These are phyloP conservation scores for Metroxylon sagu DNA, from an alignment of 176 grass and related monocot species.

Conservation along the genomic window DNA sequence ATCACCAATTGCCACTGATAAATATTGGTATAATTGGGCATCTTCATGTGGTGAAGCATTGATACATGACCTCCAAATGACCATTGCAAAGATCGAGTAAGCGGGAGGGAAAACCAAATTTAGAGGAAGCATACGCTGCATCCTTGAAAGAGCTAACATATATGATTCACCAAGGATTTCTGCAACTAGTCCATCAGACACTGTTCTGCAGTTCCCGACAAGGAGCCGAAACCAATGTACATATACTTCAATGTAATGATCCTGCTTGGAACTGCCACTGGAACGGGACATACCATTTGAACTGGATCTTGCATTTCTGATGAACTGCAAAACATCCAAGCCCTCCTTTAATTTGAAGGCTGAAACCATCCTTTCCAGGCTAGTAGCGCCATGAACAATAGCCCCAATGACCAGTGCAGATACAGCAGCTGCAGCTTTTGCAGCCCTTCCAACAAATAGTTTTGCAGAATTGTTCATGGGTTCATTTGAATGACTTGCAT, in stretches of 20 bases:
- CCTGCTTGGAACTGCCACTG: slow-evolving; percentile 46
- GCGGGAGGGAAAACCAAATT: slow-evolving; percentile 62
- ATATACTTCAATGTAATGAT: slow-evolving; percentile 59
- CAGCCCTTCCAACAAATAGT: slow-evolving; percentile 49
- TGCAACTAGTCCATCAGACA: slow-evolving; percentile 78
- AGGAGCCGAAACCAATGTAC: slow-evolving; percentile 91
- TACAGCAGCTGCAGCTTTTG: slow-evolving; percentile 74
- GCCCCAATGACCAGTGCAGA: slow-evolving; percentile 84
- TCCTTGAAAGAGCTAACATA: slow-evolving; percentile 77
- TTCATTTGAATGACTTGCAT: slow-evolving; percentile 71
- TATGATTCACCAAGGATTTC: slow-evolving; percentile 90
- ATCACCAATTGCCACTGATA: slow-evolving; percentile 59
- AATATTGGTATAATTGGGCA: slow-evolving; percentile 51
- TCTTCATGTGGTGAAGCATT: slow-evolving; percentile 54
- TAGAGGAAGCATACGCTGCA: slow-evolving; percentile 74
- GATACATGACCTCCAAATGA: slow-evolving; percentile 76
- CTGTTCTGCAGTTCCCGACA: slow-evolving; percentile 75
- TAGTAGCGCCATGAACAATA: slow-evolving; percentile 75
- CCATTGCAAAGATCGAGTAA: slow-evolving; percentile 92
- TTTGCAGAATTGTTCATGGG: slow-evolving; percentile 50
- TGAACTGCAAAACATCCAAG: slow-evolving; percentile 67
- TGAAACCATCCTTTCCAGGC: slow-evolving; percentile 70
- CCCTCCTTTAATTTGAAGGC: slow-evolving; percentile 87
- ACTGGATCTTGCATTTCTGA: slow-evolving; percentile 57
- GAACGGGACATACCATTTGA: slow-evolving; percentile 68